phyloP scores from a whole-genome alignment of 257 asterid genomes.

The Nicotiana knightiana region DNA sequence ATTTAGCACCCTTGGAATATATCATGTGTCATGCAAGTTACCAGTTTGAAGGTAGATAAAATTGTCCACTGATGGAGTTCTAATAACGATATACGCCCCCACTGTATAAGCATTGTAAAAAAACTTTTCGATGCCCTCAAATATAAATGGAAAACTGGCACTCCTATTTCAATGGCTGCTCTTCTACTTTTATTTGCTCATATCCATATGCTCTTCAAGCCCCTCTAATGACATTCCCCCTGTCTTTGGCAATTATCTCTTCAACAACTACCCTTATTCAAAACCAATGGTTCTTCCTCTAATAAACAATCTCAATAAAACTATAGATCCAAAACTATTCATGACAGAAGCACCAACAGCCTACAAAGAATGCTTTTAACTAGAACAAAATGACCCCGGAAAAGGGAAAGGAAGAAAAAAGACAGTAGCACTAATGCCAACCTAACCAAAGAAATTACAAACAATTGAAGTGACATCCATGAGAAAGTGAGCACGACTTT shows the following conservation, averaged over 20 bases:
- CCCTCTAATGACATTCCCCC: not conserved
- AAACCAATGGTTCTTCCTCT: too few species aligned
- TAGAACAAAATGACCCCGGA: too few species aligned
- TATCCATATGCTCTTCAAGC: not conserved
- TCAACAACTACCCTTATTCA: too few species aligned
- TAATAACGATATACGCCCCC: not conserved
- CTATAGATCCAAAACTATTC: too few species aligned
- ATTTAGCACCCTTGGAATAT: not conserved
- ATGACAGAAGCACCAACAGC: too few species aligned
- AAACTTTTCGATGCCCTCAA: not conserved
- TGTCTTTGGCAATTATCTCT: not conserved
- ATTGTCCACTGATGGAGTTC: not conserved
- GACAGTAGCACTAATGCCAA: too few species aligned
- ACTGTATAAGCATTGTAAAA: not conserved
- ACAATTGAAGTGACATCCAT: too few species aligned
- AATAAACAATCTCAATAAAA: too few species aligned
- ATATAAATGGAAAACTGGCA: not conserved
- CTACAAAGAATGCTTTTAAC: too few species aligned
- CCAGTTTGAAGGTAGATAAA: not conserved
- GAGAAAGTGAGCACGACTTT: too few species aligned
- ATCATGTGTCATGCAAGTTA: not conserved
- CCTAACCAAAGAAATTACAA: too few species aligned
- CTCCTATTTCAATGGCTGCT: not conserved
- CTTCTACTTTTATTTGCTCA: not conserved
- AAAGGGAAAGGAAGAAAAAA: too few species aligned